phyloP scores from a whole-genome alignment of 2,329 filamentous ascomycete genomes.

The Daldinia eschscholtzii region DNA sequence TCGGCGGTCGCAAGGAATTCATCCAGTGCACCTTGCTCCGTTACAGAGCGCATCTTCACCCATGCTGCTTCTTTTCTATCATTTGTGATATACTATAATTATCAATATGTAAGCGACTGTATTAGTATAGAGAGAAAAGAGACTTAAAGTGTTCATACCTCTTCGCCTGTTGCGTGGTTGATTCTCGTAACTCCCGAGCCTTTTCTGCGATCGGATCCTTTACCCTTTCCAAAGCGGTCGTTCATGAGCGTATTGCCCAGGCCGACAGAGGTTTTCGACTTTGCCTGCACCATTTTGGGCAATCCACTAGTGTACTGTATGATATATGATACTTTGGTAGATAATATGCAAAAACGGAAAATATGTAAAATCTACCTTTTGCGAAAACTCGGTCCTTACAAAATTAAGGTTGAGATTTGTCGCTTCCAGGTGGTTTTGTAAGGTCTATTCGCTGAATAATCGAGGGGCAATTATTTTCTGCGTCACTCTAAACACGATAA shows the following conservation, averaged over 20 bases:
- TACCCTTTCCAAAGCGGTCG: slow-evolving; percentile 95
- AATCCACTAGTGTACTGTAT: background rate
- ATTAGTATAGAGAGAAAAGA: background rate
- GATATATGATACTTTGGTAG: background rate
- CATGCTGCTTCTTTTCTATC: slow-evolving; percentile 90
- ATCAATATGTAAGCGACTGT: slow-evolving; percentile 11
- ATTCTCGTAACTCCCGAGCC: slow-evolving; percentile 72
- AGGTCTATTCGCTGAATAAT: slow-evolving; percentile 49
- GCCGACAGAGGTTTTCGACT: slow-evolving; percentile 94
- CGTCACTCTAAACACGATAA: slow-evolving; percentile 49
- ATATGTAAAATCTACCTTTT: background rate
- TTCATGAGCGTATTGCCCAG: slow-evolving; percentile 99
- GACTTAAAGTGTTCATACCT: slow-evolving; percentile 57
- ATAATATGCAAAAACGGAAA: background rate
- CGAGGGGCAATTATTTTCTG: slow-evolving; percentile 64
- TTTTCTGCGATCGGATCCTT: slow-evolving; percentile 84
- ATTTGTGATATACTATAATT: slow-evolving; percentile 83
- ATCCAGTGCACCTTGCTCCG: slow-evolving; percentile 94
- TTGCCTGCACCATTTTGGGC: slow-evolving; percentile 73
- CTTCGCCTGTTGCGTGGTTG: slow-evolving; percentile 83
- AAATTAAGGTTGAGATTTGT: slow-evolving; percentile 20
- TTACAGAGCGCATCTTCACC: slow-evolving; percentile 99
- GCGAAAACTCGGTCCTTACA: slow-evolving; percentile 1
- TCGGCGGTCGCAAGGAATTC: slow-evolving; percentile 97
- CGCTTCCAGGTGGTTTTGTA: slow-evolving; percentile 25